Evolutionary conservation across 148 eudicot species (phyloP).

Genomic region (Euryodendron excelsum): DNA sequence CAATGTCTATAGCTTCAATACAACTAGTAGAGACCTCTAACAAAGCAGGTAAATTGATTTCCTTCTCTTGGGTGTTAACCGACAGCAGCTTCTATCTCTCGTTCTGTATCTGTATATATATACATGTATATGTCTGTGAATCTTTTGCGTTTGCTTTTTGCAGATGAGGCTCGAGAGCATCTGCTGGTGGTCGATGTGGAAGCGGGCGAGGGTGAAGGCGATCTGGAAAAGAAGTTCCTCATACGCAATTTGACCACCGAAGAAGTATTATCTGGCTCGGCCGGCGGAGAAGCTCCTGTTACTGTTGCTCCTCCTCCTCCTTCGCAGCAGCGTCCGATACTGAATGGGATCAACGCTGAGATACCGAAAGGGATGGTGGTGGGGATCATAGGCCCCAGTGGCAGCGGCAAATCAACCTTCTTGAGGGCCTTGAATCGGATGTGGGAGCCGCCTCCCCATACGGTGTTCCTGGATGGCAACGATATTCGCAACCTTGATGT

Average conservation of each 20-base stretch:
- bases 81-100: constrained; percentile 1
- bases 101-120: background rate
- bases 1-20: too few relatives aligned
- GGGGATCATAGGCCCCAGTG: constrained; percentile 64
- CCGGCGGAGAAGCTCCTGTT: constrained; percentile 21
- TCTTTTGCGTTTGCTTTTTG: background rate
- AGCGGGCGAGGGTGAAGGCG: constrained; percentile 1
- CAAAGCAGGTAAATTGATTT: too few relatives aligned
- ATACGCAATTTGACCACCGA: constrained; percentile 27
- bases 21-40: too few relatives aligned
- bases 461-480: constrained; percentile 49
- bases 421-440: constrained; percentile 51
- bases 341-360: constrained; percentile 34
- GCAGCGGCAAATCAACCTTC: constrained; percentile 57
- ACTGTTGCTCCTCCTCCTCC: constrained; percentile 14
- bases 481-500: constrained; percentile 50
- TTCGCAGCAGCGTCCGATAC: constrained; percentile 21
- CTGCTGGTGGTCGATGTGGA: constrained; percentile 20
- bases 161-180: constrained; percentile 23
- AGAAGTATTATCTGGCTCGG: constrained; percentile 7
- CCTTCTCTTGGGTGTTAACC: too few relatives aligned
- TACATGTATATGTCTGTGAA: background rate
- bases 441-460: constrained; percentile 49
- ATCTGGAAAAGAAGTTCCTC: constrained; percentile 24
- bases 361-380: constrained; percentile 41